Conservation (phyloP, 2,329 filamentous ascomycete genomes). For the Pestalotiopsis sp. region DNA sequence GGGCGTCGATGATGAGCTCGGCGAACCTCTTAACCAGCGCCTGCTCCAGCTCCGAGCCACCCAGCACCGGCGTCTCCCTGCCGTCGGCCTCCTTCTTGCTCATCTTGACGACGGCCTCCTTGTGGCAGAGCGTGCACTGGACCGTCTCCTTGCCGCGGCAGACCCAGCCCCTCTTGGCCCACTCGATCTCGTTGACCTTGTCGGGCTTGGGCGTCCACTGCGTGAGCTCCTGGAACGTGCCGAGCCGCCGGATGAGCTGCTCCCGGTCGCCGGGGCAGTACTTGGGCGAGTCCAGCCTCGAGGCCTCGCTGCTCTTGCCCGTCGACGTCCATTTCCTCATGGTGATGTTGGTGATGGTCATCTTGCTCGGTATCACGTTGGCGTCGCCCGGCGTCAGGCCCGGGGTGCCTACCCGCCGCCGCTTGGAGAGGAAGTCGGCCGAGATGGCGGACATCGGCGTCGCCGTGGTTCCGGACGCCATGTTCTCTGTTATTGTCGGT, state of each 20-base stretch:
- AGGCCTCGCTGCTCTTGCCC: conserved; percentile 2
- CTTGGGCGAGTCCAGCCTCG: conserved; percentile 51
- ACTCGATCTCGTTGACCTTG: conserved; percentile 83
- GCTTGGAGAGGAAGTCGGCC: conserved; percentile 52
- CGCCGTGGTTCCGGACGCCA: conserved; percentile 8
- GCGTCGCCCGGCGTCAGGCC: conserved; percentile 42
- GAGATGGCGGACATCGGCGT: conserved; percentile 28
- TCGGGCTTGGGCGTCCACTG: conserved; percentile 94
- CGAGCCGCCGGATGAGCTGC: conserved; percentile 78
- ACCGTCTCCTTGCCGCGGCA: conserved; percentile 85
- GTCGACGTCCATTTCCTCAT: conserved; percentile 42
- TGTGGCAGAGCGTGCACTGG: conserved; percentile 81
- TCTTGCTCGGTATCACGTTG: conserved; percentile 27
- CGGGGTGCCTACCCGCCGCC: conserved; percentile 51
- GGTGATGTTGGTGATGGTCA: conserved; percentile 43
- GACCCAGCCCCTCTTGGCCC: conserved; percentile 92
- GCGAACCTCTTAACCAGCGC: conserved; percentile 77
- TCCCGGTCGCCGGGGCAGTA: conserved; percentile 87
- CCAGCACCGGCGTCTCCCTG: conserved; percentile 53
- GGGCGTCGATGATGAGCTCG: conserved; percentile 72
- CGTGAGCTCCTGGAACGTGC: conserved; percentile 88
- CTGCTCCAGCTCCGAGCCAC: conserved; percentile 66
- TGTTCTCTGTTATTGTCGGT: conserved; percentile 7
- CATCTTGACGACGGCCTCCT: conserved; percentile 81
- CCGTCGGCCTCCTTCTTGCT: conserved; percentile 62